A percentile compares a stretch with the other conserved stretches of the same genome.
phyloP scores from a whole-genome alignment of 139 green algal species.

The Haematococcus lacustris region DNA sequence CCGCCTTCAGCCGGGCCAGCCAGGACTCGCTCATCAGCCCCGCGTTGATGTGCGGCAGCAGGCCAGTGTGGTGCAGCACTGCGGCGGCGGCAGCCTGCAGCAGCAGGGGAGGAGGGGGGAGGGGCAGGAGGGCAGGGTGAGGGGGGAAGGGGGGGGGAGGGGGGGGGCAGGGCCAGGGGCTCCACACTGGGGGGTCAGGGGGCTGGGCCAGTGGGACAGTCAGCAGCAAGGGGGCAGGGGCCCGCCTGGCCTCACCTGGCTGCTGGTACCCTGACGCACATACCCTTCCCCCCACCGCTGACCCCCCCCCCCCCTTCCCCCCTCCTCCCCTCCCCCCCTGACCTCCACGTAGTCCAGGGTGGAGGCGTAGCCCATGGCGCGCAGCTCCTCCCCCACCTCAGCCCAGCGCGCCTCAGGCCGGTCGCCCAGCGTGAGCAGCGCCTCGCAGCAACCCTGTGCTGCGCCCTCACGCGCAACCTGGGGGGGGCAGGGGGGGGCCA shows the following conservation, averaged over 20 bases:
- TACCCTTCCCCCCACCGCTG: conserved; percentile 19
- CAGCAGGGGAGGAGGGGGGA: too few relatives aligned
- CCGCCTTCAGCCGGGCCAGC: conserved; percentile 23
- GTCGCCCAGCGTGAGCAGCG: conserved; percentile 85
- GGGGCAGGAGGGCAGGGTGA: too few relatives aligned
- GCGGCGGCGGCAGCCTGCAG: too few relatives aligned
- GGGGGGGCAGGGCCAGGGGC: too few relatives aligned
- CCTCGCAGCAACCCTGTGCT: conserved; percentile 70
- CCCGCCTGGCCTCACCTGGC: background rate
- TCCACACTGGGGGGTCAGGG: too few relatives aligned
- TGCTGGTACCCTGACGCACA: background rate
- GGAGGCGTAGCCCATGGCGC: conserved; percentile 45
- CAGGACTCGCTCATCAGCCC: conserved; percentile 47
- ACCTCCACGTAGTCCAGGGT: conserved; percentile 75
- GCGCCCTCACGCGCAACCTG: conserved; percentile 49
- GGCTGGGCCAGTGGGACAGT: too few relatives aligned
- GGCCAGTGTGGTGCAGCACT: conserved; percentile 44
- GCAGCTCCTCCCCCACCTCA: conserved; percentile 63
- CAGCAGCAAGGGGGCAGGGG: too few relatives aligned
- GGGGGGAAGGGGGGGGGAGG: too few relatives aligned
- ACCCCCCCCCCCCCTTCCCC: too few relatives aligned
- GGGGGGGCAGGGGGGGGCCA: too few relatives aligned
- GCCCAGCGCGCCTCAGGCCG: conserved; percentile 73
- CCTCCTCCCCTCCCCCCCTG: conserved; percentile 27
- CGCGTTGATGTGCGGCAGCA: conserved; percentile 85